These are phyloP conservation scores for Syzygium syzygioides DNA, from an alignment of 441 rosid species.

Conservation along the genomic window DNA sequence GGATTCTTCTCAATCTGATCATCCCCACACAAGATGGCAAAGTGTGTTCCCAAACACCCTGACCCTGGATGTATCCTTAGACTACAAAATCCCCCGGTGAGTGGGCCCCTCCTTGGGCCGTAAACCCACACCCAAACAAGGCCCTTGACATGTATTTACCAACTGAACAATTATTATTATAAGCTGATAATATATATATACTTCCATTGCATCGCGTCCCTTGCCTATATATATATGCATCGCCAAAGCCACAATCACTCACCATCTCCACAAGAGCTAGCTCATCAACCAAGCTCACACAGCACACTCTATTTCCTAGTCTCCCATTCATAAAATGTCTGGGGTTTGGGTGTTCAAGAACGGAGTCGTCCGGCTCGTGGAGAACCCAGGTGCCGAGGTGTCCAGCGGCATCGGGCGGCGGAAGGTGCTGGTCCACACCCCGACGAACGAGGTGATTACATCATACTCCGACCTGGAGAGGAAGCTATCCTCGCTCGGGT, in stretches of 20 bases:
- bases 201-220: neutral
- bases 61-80: neutral
- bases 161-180: neutral
- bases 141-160: neutral
- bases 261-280: neutral
- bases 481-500: neutral
- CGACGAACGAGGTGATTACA: neutral
- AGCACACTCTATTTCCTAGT: neutral
- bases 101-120: neutral
- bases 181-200: neutral
- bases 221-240: neutral
- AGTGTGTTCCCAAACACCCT: neutral
- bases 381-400: neutral
- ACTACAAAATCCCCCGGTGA: neutral
- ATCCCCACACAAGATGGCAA: neutral
- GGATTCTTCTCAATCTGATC: neutral
- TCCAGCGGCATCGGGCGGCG: neutral
- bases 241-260: neutral
- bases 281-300: neutral
- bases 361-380: neutral
- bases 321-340: neutral
- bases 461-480: neutral
- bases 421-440: constrained; percentile 1
- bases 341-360: constrained; percentile 9
- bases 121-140: neutral